phyloP scores from a whole-genome alignment of 2,329 filamentous ascomycete species.

The Colletotrichum sidae region DNA sequence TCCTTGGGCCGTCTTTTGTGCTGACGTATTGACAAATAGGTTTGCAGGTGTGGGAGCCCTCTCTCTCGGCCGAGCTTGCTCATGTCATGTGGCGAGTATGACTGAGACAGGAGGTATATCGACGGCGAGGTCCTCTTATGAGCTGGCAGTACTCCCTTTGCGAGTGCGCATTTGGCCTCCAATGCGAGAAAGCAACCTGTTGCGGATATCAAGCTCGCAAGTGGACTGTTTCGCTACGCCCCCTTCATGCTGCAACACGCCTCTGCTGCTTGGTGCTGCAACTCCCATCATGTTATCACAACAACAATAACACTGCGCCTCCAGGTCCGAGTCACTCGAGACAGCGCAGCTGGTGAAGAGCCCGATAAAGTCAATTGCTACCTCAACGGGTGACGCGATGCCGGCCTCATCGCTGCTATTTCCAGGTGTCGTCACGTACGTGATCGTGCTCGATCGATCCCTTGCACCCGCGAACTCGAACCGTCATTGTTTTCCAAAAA shows the following conservation, averaged over 20 bases:
- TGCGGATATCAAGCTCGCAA: too few species aligned
- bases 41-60: not conserved
- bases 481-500: constrained; percentile 23
- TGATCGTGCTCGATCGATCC: constrained; percentile 38
- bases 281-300: not conserved
- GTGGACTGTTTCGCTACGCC: too few species aligned
- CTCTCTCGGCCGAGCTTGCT: constrained; percentile 4
- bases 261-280: not conserved
- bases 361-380: constrained; percentile 30
- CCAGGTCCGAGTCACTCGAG: not conserved
- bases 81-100: constrained; percentile 14
- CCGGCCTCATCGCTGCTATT: constrained; percentile 34
- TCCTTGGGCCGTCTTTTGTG: constrained; percentile 13
- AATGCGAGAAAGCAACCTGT: not conserved
- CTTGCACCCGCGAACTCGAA: constrained; percentile 35
- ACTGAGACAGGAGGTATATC: constrained; percentile 25
- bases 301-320: not conserved
- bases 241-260: not conserved
- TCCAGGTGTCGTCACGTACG: constrained; percentile 38
- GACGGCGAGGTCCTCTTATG: constrained; percentile 19
- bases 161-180: constrained; percentile 22
- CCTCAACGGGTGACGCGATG: constrained; percentile 36
- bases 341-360: not conserved
- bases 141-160: constrained; percentile 19
- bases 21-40: too few species aligned